A percentile compares a stretch with the other conserved stretches of the same genome.
Evolutionary conservation across 148 eudicot genomes (phyloP).

Genomic region (Spergularia bocconei): DNA sequence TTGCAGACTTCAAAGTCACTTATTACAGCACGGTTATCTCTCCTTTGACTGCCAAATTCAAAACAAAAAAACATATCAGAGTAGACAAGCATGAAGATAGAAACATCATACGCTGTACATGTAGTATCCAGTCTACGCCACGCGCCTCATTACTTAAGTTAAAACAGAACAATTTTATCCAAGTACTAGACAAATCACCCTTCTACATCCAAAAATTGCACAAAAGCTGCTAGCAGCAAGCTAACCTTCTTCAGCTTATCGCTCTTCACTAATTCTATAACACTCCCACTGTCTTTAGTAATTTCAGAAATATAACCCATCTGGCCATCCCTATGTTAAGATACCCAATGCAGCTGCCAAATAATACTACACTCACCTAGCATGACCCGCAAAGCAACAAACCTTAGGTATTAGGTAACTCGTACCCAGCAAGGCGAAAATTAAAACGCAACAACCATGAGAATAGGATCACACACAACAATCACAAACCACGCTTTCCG

Average conservation of each 20-base stretch:
- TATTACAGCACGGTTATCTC: constrained; percentile 43
- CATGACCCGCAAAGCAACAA: too few species aligned
- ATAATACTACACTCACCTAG: too few species aligned
- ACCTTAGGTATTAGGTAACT: too few species aligned
- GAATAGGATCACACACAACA: background rate
- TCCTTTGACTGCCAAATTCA: constrained; percentile 59
- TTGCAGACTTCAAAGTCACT: constrained; percentile 76
- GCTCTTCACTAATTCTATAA: too few species aligned
- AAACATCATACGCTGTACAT: background rate
- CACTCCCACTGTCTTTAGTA: background rate
- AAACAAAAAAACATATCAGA: constrained; percentile 19
- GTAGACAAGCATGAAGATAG: background rate
- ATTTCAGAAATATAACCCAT: background rate
- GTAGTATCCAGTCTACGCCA: background rate
- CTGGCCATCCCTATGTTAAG: background rate
- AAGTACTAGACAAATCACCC: background rate
- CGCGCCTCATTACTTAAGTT: too few species aligned
- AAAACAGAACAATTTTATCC: background rate
- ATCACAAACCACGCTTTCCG: background rate
- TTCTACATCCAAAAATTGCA: background rate
- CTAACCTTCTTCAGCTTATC: background rate
- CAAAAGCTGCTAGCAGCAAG: background rate
- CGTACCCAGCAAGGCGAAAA: too few species aligned
- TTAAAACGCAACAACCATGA: background rate
- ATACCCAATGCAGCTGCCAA: background rate